Evolutionary conservation across 2,329 filamentous ascomycete species (phyloP), one percentile per base, ranked within the genome.

Genomic region (Pseudocercospora crystallina): DNA sequence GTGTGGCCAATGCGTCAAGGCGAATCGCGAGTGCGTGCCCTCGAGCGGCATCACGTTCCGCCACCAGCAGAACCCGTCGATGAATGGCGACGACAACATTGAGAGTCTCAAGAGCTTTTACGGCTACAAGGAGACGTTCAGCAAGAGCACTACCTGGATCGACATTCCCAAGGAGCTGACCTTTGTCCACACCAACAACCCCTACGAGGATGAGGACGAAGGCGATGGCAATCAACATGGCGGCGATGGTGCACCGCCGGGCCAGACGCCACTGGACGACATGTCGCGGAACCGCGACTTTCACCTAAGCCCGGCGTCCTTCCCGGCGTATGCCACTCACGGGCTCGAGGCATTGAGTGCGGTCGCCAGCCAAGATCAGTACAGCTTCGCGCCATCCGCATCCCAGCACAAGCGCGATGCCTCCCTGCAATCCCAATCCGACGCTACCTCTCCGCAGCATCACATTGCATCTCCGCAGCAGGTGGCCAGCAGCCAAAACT

Each of bases 21-120:
- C 80, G 5, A 77, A 76, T 41, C 75, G 82, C 59, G 76, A 82
- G 67, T 85, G 82, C 66, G 71, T 80, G 39, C 80, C 80, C 17
- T 82, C 79, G 61, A 80, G 81, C 55, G 82, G 81, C 44, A 78
- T 86, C 59, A 80, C 84, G 38, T 86, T 85, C 61, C 79, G 83
- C 48, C 83, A 86, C 66, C 82, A 86, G 62, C 83, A 86, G 68
- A 86, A 86, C 76, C 82, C 82, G 29, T 84, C 81, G 14, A 83
- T 85, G 81, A 85, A 85, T 52, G 76, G 78, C 42, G 63, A 66
- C 33, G 71, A 73, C 38, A 69, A 69, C 4, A 26, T 26, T 26
- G 66, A 65, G 32, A 74, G 72, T 43, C 68, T 85, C 54, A 80
- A 80, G 54, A 77, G 79, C 13, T 85, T 85, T 65, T 85, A 84